phyloP scores from a whole-genome alignment of 805 yeast genomes.

The Yarrowia yakushimensis region DNA sequence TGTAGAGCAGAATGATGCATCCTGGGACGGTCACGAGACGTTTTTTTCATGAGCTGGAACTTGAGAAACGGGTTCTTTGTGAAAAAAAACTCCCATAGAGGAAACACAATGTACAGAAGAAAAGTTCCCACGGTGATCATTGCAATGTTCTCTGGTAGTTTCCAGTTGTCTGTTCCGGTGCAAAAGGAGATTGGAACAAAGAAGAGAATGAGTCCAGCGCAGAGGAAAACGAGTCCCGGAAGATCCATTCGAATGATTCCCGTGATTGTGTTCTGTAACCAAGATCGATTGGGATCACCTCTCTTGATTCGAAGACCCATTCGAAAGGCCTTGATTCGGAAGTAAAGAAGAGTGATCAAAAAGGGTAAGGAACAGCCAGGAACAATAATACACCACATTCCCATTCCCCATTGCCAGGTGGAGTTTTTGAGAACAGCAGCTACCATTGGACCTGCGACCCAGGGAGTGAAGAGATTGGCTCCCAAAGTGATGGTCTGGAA shows the following conservation, averaged over 20 bases:
- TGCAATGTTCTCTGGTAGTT: conserved; percentile 12
- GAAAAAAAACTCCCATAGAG: not conserved
- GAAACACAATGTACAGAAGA: not conserved
- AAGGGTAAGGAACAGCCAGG: conserved; percentile 40
- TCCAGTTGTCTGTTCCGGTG: conserved; percentile 18
- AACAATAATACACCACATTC: conserved; percentile 47
- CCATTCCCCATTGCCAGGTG: conserved; percentile 55
- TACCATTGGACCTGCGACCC: conserved; percentile 40
- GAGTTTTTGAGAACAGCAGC: conserved; percentile 33
- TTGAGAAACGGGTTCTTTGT: conserved; percentile 6
- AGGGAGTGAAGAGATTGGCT: conserved; percentile 42
- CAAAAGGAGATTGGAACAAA: conserved; percentile 18
- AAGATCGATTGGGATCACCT: conserved; percentile 13
- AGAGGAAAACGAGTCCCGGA: not conserved
- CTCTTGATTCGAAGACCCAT: conserved; percentile 26
- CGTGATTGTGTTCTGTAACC: not conserved
- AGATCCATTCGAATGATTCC: conserved; percentile 12
- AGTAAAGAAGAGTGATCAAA: conserved; percentile 27
- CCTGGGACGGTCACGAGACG: not conserved
- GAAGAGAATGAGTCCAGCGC: not conserved
- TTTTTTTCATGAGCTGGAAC: conserved; percentile 2
- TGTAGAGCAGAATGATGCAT: conserved; percentile 1
- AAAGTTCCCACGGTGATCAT: conserved; percentile 6
- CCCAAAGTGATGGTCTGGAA: conserved; percentile 39
- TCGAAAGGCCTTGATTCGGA: conserved; percentile 29